Percentiles rank a stretch among this genome's conserved stretches.
Conservation (phyloP, 768 basidiomycete genomes). For the Tephrocybe sp. region DNA sequence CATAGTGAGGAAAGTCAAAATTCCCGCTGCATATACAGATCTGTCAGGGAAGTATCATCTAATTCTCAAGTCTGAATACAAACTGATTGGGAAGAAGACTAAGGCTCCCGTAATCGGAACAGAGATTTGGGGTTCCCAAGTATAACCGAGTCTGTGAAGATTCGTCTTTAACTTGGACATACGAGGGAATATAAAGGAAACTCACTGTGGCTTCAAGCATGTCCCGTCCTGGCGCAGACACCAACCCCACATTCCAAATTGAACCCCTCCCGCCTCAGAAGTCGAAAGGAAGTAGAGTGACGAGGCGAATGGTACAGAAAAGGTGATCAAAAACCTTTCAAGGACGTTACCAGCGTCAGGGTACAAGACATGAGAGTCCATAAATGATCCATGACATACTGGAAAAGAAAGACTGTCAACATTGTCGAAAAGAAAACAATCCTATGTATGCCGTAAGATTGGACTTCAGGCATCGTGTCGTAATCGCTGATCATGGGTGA, state of each 20-base stretch:
- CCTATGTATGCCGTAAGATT: conserved; percentile 1
- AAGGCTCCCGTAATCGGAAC: conserved; percentile 31
- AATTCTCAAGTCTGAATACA: neutral
- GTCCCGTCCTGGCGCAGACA: conserved; percentile 30
- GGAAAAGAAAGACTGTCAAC: conserved; percentile 10
- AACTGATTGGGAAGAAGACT: conserved; percentile 34
- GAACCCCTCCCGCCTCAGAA: conserved; percentile 35
- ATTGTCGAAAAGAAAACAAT: conserved; percentile 6
- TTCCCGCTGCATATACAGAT: conserved; percentile 19
- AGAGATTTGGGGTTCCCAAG: conserved; percentile 33
- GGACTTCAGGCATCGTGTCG: conserved; percentile 1
- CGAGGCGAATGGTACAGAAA: conserved; percentile 30
- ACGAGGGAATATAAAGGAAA: neutral
- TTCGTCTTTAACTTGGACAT: neutral
- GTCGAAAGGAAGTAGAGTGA: conserved; percentile 34
- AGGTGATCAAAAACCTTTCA: conserved; percentile 28
- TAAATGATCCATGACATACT: conserved; percentile 1
- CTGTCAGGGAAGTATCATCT: neutral
- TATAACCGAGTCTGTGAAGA: conserved; percentile 30
- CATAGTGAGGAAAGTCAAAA: conserved; percentile 27
- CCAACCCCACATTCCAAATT: conserved; percentile 42
- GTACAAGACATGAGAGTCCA: neutral
- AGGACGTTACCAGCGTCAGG: neutral
- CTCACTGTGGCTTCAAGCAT: conserved; percentile 29
- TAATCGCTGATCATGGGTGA: neutral